Base-by-base conservation (phyloP, 768 basidiomycete species). In the Dentipellis sp. region DNA sequence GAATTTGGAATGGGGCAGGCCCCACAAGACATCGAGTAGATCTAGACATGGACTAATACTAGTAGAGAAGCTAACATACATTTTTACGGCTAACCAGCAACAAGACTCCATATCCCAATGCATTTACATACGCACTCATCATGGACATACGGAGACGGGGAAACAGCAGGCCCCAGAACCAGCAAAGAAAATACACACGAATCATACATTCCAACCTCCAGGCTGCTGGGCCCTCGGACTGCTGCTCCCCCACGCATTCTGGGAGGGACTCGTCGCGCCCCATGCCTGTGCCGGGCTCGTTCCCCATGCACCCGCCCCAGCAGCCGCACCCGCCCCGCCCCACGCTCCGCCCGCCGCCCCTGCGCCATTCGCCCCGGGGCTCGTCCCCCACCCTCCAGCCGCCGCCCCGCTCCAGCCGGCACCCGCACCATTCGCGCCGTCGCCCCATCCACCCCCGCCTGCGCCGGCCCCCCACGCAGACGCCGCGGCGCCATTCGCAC, bases 181-280 rank as follows among this genome's bases (percentile, higher is more conserved):
- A 29, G 6, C 29, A 6, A 29, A 29, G 29, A 3, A 29, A 29
- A 29, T 29, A 29, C 29, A 29, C 29, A 29, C 29, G 29, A 36
- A 53, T 61, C 66, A 68, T 50, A 67, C 67, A 50, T 68, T 68
- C 68, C 67, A 71, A 1, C 68, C 69, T 35, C 63, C 60, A 9
- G 52, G 55, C 21, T 63, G 58, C 52, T 65, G 64, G 35, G 64
- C 62, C 39, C 57, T 56, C 9, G 68, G 65, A 29, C 29, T 29
- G 6, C 29, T 29, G 14, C 68, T 66, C 1, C 63, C 60, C 67
- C 68, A 67, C 61, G 66, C 68, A 67, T 8, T 68, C 72, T 42
- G 69, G 66, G 56, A 56, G 59, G 37, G 60, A 52, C 69, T 62
- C 53, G 56, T 40, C 29, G 52, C 29, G 23, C 58, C 66, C 66